Evolutionary conservation across 2,329 filamentous ascomycete genomes (phyloP), one percentile per base, ranked within the genome.

Genomic region (Colletotrichum lindemuthianum): DNA sequence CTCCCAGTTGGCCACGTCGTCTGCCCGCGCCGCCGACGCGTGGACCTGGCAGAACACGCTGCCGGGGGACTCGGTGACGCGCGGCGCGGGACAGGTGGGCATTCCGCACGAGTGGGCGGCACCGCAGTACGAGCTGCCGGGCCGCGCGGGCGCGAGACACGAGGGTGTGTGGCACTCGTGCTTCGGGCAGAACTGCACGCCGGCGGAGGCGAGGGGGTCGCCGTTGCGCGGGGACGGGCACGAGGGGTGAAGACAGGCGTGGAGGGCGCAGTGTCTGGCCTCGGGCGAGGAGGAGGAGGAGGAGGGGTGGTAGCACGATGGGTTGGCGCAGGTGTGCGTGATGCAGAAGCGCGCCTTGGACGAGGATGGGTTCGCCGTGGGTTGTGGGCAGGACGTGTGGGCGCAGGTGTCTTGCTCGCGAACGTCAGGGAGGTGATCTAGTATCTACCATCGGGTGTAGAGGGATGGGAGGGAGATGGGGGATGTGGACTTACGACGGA

Each of bases 361-460:
- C 2, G 59, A 56, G 8, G 57, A 36, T 6, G 65, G 67, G 53
- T 61, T 34, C 16, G 49, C 49, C 33, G 45, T 59, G 8, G 52
- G 64, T 10, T 65, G 65, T 5, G 65, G 43, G 34, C 67, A 68
- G 11, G 52, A 24, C 2, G 50, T 1, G 49, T 47, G 45, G 5
- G 36, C 43, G 49, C 67, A 68, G 11, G 65, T 68, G 41, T 68
- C 66, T 68, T 68, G 2, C n/a, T 3, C 24, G 6, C 2, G 40
- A n/a, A n/a, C n/a, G 40, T 43, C 11, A 43, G 43, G 13, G n/a
- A n/a, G n/a, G n/a, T n/a, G 1, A 1, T n/a, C 6, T 3, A 11
- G 34, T 37, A 45, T 43, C n/a, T 34, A 32, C 24, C 10, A 15
- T 13, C n/a, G n/a, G 4, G 1, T 8, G 2, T 11, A 6, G 8